A percentile compares a stretch with the other conserved stretches of the same genome.
phyloP scores from a whole-genome alignment of 2,329 filamentous ascomycete species.

The Botryotinia globosa region DNA sequence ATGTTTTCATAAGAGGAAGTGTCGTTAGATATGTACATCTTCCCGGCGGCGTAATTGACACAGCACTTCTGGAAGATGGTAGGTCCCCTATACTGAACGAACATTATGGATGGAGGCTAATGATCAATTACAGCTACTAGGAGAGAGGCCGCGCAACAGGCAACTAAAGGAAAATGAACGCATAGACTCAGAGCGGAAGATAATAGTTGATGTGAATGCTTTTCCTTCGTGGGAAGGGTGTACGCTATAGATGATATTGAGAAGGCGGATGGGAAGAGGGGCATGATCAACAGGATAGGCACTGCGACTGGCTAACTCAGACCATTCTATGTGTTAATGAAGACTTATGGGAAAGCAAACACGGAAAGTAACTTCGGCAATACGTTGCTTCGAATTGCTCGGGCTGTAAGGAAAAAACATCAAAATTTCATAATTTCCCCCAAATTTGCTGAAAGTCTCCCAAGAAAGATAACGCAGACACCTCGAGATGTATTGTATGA shows the following conservation, averaged over 20 bases:
- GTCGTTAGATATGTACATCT: slow-evolving; percentile 73
- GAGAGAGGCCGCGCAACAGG: slow-evolving; percentile 50
- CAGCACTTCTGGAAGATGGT: slow-evolving; percentile 69
- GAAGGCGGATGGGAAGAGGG: not conserved
- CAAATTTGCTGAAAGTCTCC: not conserved
- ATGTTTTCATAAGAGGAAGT: slow-evolving; percentile 73
- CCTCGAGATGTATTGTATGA: not conserved
- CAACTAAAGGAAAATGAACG: slow-evolving; percentile 47
- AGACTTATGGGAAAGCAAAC: not conserved
- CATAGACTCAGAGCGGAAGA: not conserved
- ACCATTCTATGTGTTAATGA: not conserved
- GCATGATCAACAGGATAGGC: not conserved
- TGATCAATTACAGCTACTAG: slow-evolving; percentile 28
- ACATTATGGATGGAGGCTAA: slow-evolving; percentile 20
- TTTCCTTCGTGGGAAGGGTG: not conserved
- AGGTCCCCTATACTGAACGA: slow-evolving; percentile 28
- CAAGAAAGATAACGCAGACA: not conserved
- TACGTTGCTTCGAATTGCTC: not conserved
- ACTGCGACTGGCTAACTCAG: not conserved
- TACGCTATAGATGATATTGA: not conserved
- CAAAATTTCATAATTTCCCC: not conserved
- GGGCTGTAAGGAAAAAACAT: not conserved
- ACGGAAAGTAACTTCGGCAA: not conserved
- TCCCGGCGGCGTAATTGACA: slow-evolving; percentile 65
- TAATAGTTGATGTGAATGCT: too few species aligned